These are phyloP conservation scores for Coemansia erecta DNA, from an alignment of 192 early-diverging fungal genomes.

Conservation along the genomic window DNA sequence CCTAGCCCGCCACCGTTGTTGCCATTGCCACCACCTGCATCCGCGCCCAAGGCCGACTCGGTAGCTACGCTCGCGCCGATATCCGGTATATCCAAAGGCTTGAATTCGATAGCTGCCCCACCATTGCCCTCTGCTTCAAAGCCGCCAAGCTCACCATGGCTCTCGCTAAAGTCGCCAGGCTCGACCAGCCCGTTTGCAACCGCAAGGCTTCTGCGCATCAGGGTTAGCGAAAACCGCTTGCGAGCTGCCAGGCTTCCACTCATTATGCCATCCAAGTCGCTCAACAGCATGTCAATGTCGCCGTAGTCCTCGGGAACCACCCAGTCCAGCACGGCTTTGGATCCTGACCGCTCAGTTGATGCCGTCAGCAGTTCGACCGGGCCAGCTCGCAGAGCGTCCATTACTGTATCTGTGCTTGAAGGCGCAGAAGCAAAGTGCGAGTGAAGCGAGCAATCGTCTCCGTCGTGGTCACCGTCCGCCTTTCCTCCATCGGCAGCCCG, in stretches of 20 bases:
- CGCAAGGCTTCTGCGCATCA: constrained; percentile 46
- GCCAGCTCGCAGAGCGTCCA: constrained; percentile 34
- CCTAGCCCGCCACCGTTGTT: constrained; percentile 13
- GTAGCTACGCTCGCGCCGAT: constrained; percentile 5
- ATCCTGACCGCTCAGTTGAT: constrained; percentile 45
- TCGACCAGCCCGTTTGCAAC: constrained; percentile 37
- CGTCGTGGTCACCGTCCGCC: constrained; percentile 1
- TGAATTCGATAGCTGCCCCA: constrained; percentile 22
- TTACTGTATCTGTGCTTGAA: constrained; percentile 38
- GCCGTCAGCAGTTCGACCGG: constrained; percentile 42
- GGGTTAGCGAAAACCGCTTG: constrained; percentile 40
- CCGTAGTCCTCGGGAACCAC: constrained; percentile 47
- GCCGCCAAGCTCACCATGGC: not conserved
- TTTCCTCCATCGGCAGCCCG: not conserved
- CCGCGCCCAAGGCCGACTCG: not conserved
- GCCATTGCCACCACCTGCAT: not conserved
- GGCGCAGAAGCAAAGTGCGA: constrained; percentile 26
- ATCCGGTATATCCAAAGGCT: constrained; percentile 35
- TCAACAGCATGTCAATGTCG: constrained; percentile 40
- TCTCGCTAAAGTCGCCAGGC: constrained; percentile 26
- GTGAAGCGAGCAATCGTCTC: constrained; percentile 17
- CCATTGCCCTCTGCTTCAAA: not conserved
- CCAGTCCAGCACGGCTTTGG: constrained; percentile 37
- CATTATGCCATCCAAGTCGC: constrained; percentile 47
- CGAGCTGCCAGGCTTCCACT: constrained; percentile 43